Conservation (phyloP, 768 basidiomycete genomes). For the Mycena vitilis region DNA sequence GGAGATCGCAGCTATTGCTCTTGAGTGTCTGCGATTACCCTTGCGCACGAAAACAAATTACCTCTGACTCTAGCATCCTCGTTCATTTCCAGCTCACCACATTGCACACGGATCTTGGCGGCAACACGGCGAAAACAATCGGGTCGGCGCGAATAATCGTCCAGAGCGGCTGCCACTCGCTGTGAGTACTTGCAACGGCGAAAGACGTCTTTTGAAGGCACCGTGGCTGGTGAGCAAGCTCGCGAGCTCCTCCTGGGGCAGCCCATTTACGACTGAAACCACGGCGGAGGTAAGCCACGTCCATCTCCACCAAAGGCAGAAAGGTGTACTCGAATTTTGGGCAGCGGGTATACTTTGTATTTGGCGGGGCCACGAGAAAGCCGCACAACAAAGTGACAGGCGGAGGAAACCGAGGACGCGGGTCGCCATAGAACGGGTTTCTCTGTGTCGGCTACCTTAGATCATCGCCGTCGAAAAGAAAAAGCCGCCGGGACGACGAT, state of each 20-base stretch:
- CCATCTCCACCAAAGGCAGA: constrained; percentile 2
- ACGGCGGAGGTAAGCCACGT: neutral
- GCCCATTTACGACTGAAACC: constrained; percentile 15
- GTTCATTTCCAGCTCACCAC: constrained; percentile 67
- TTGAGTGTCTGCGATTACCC: neutral
- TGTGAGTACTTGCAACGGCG: constrained; percentile 6
- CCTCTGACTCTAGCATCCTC: constrained; percentile 74
- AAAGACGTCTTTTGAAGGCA: constrained; percentile 8
- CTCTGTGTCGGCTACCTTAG: constrained; percentile 5
- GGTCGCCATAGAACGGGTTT: constrained; percentile 29
- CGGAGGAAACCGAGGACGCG: constrained; percentile 16
- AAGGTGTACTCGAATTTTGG: constrained; percentile 22
- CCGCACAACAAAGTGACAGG: constrained; percentile 29
- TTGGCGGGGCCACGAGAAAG: constrained; percentile 26
- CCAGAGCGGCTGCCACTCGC: constrained; percentile 55
- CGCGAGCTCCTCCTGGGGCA: constrained; percentile 14
- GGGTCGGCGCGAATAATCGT: constrained; percentile 57
- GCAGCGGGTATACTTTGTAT: neutral
- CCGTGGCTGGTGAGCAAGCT: constrained; percentile 37
- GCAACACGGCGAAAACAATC: constrained; percentile 75
- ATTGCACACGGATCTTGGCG: constrained; percentile 58
- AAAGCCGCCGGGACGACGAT: constrained; percentile 22
- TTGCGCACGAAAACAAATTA: too few relatives aligned
- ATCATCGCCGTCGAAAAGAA: constrained; percentile 24
- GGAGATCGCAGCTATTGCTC: constrained; percentile 70